Conservation (phyloP, 768 basidiomycete genomes). For the Strobilomyces echinocephalus region DNA sequence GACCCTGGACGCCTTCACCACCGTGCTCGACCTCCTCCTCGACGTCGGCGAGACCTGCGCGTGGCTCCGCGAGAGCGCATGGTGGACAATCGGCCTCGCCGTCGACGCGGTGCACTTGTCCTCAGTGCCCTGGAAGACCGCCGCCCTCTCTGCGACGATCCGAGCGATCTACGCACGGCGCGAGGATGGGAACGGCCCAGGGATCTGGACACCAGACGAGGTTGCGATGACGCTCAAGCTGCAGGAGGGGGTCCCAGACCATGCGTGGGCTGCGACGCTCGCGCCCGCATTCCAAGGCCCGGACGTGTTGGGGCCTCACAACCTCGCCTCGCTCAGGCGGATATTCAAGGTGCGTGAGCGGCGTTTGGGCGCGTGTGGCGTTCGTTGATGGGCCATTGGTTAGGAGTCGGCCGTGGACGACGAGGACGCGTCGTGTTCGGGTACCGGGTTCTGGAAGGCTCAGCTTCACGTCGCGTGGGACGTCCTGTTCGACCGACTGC, state of each 20-base stretch:
- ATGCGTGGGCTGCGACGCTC: constrained; percentile 63
- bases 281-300: constrained; percentile 73
- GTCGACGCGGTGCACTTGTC: constrained; percentile 56
- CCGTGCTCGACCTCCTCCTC: constrained; percentile 56
- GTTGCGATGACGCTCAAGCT: constrained; percentile 73
- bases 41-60: constrained; percentile 76
- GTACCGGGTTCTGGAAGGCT: constrained; percentile 73
- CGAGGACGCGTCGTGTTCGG: constrained; percentile 47
- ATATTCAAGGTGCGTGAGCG: constrained; percentile 69
- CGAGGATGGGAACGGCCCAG: neutral
- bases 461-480: constrained; percentile 93
- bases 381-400: constrained; percentile 10
- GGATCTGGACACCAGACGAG: constrained; percentile 81
- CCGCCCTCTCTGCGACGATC: constrained; percentile 51
- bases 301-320: constrained; percentile 63
- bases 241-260: constrained; percentile 53
- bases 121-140: constrained; percentile 64
- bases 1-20: constrained; percentile 52
- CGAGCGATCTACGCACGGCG: constrained; percentile 42
- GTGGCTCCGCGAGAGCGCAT: constrained; percentile 88
- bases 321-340: constrained; percentile 65
- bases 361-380: no score
- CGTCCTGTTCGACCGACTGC: constrained; percentile 69
- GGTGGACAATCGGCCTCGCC: constrained; percentile 73
- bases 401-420: constrained; percentile 60